Evolutionary conservation across 2,329 filamentous ascomycete species (phyloP), one percentile per base, ranked within the genome.

Genomic region (Alternaria viburni): DNA sequence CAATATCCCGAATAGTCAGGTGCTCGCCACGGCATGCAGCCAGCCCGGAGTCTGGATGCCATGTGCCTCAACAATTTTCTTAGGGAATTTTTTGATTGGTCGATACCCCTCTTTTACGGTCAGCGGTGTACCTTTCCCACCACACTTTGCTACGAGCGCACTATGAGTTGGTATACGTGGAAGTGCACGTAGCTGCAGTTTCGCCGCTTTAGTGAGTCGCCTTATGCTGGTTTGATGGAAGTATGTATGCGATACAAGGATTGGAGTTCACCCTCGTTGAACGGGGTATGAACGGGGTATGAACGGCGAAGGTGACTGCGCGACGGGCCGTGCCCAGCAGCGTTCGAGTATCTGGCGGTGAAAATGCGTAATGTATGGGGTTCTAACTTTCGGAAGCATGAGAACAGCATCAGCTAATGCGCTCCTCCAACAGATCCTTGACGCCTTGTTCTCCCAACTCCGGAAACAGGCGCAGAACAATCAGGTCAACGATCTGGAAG

Each of bases 401-500:
- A 58, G 54, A 57, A 46, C 32, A 41, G 28, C 49, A 57, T 69
- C 68, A 69, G 60, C 77, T 79, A 52, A 93, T 83, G 73, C 93
- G 86, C 80, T 93, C 91, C 67, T 88, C 89, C 86, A 91, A 88
- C 59, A 97, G 80, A 73, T 93, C 91, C 59, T 85, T 84, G 28
- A 93, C 86, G 41, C 89, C 88, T 76, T 88, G 89, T 72, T 93
- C 91, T 57, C 86, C 86, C 72, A 98, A 79, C 81, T 99, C 96
- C 5, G 96, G 96, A 75, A 97, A 87, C 65, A 98, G 80, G 68
- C 91, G 88, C 60, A 93, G 87, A n/a, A 97, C 83, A 3, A 97
- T 78, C 61, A 95, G 81, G 81, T 99, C 96, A 32, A 98, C 82
- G 51, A 96, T 84, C 47, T 88, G 86, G 75, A 97, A 97, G 70